Evolutionary conservation across 2,329 filamentous ascomycete species (phyloP), one percentile per base, ranked within the genome.

Genomic region (Aspergillus caelatus): DNA sequence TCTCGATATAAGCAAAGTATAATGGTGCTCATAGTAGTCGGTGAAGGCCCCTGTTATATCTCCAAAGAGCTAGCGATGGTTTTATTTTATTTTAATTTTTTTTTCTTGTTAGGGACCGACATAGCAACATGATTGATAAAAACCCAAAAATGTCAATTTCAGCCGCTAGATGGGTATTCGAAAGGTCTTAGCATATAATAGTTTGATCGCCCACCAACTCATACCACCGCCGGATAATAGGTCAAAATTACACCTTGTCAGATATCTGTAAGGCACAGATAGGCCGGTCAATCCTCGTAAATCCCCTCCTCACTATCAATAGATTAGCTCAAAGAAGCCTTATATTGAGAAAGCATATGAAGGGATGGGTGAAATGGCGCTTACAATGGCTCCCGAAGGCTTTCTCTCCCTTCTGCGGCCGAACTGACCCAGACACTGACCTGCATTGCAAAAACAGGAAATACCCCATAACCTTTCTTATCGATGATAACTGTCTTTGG

Each of bases 381-480:
- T 79, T 68, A 83, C 79, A 83, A 82, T 39, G 59, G 48, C 26
- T 77, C 64, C 14, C 68, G 64, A 60, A 87, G 83, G 61, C 67
- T 70, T 7, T 81, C 79, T 68, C 84, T 81, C 0, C 84, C 85
- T 48, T 83, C 78, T 1, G 86, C 86, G 63, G 81, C 79, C 52
- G 80, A 80, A 64, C 85, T 84, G 0, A 89, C 87, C 84, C 86
- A 91, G 3, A 91, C 84, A 55, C 84, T 83, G 1, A 89, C 83
- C 69, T 86, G 87, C 43, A 82, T 79, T 7, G 80, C 80, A 12
- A 77, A 77, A 45, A 85, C 86, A 0, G 80, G 80, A 67, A 91
- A 91, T 16, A 79, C 63, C 0, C 85, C 89, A 70, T 81, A 89
- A 0, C 89, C 89, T 36, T 85, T 79, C 1, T 79, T 74, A 66